Evolutionary conservation across 495 filamentous ascomycete genomes (phyloP).

Genomic region (Xylaria sp.): DNA sequence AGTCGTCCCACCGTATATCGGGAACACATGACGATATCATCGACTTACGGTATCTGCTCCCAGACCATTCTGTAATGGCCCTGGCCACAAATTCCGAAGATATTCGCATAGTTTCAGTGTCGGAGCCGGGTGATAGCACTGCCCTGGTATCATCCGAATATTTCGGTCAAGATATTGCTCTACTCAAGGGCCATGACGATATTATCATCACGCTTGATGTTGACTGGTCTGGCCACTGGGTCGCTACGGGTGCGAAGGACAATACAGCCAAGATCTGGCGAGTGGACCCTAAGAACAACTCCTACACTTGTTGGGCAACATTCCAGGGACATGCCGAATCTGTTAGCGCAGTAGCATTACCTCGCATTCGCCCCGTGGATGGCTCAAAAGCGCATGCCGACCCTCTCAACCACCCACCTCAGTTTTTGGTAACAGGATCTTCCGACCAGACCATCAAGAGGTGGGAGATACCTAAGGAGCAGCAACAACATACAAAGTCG

Average conservation of each 20-base stretch:
- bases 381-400: slow-evolving; percentile 68
- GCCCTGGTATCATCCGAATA: slow-evolving; percentile 58
- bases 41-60: slow-evolving; percentile 83
- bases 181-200: slow-evolving; percentile 88
- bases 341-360: slow-evolving; percentile 87
- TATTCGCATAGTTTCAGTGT: slow-evolving; percentile 77
- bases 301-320: slow-evolving; percentile 78
- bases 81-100: slow-evolving; percentile 95
- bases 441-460: slow-evolving; percentile 94
- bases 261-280: slow-evolving; percentile 93
- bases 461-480: slow-evolving; percentile 70
- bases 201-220: slow-evolving; percentile 94
- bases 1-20: slow-evolving; percentile 76
- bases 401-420: slow-evolving; percentile 78
- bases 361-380: slow-evolving; percentile 67
- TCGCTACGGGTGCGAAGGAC: slow-evolving; percentile 95
- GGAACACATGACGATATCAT: slow-evolving; percentile 98
- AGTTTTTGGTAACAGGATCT: slow-evolving; percentile 87
- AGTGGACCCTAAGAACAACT: slow-evolving; percentile 75
- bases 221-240: slow-evolving; percentile 96
- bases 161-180: slow-evolving; percentile 85
- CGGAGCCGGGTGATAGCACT: slow-evolving; percentile 41
- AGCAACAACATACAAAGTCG: slow-evolving; percentile 51
- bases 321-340: slow-evolving; percentile 95
- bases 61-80: slow-evolving; percentile 80